phyloP scores from a whole-genome alignment of 208 protist species.

The Porcisia hertigi region DNA sequence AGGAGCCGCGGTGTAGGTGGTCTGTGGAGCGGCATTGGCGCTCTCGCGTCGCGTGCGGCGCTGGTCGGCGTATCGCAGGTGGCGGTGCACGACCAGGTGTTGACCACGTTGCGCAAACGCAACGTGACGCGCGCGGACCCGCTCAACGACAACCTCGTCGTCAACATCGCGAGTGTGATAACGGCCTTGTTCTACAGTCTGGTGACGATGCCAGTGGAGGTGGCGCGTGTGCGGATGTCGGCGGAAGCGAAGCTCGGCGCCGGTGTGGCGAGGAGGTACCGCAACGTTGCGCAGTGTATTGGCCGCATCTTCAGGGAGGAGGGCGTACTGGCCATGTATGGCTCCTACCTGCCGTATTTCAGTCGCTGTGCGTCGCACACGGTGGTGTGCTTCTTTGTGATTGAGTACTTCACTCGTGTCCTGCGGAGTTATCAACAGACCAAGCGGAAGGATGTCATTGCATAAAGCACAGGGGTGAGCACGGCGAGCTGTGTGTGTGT shows the following conservation, averaged over 20 bases:
- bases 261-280: conserved; percentile 67
- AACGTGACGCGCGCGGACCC: conserved; percentile 41
- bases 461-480: no score
- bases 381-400: conserved; percentile 87
- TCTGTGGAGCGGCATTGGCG: conserved; percentile 86
- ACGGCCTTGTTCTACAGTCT: conserved; percentile 86
- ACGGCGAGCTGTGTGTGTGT: no score
- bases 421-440: conserved; percentile 22
- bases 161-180: conserved; percentile 77
- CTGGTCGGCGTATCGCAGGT: conserved; percentile 91
- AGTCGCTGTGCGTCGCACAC: conserved; percentile 88
- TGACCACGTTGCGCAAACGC: conserved; percentile 60
- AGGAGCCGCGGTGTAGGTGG: conserved; percentile 55
- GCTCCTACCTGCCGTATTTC: conserved; percentile 90
- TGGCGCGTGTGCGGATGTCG: conserved; percentile 89
- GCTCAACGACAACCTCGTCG: conserved; percentile 71
- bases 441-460: no score
- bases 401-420: conserved; percentile 76
- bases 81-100: conserved; percentile 91
- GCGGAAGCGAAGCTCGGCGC: conserved; percentile 67
- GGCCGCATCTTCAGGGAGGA: conserved; percentile 72
- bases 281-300: conserved; percentile 80
- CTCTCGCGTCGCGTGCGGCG: conserved; percentile 77
- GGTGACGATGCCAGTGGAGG: conserved; percentile 91
- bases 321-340: conserved; percentile 79